Evolutionary conservation across 257 asterid genomes (phyloP), one percentile per base, ranked within the genome.

Genomic region (Plantago major): DNA sequence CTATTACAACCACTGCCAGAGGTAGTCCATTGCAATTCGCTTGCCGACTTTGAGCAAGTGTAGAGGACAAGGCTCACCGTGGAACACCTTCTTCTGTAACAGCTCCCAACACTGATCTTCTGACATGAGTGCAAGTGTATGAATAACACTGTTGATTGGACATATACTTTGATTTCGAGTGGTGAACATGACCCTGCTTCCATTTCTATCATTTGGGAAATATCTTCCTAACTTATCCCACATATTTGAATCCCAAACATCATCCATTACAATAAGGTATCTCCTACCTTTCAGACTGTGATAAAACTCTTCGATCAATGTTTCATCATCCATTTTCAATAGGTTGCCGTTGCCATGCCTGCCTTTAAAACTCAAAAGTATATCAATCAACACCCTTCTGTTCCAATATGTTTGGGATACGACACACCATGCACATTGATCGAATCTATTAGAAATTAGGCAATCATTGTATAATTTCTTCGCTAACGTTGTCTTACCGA

Each of bases 11-110:
- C 6, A 67, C 63, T 19, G 64, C 38, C 46, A 71, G 62, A 5
- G 76, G 72, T 7, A 66, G n/a, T 10, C 72, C 76, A 0, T 52
- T 40, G 6, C 72, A 22, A 66, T 71, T 54, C 11, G 12, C 38
- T 46, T 11, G 11, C 76, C 68, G 3, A 18, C 6, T 4, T 8
- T 40, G 5, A 0, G 6, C 54, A 67, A 58, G 2, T 28, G 9
- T 42, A 16, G 13, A 8, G 73, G 73, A 1, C 66, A 62, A n/a
- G 40, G 17, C 42, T 56, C 47, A 3, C 26, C 4, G 1, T 30
- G 43, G 26, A 60, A 59, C 37, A 65, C 58, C 71, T 51, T 71
- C 55, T 44, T 14, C 13, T 58, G n/a, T 22, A 71, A 15, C 44
- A 71, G 16, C 42, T 30, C 45, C 75, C 75, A 58, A 18, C 75